phyloP scores from a whole-genome alignment of 2,329 filamentous ascomycete species.

The Penicillium thymicola region DNA sequence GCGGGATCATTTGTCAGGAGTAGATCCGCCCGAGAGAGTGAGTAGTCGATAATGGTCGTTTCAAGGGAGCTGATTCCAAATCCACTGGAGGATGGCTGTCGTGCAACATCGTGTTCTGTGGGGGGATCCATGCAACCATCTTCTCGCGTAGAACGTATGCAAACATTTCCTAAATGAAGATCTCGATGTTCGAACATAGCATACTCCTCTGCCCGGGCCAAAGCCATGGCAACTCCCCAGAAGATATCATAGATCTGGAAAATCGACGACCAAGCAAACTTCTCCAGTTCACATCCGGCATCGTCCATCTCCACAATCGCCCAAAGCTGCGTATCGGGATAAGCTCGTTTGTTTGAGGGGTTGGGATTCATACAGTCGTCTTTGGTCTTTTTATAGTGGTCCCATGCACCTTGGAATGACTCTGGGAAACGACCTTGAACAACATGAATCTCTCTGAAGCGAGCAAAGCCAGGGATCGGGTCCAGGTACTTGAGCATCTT shows the following conservation, averaged over 20 bases:
- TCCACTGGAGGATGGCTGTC: slow-evolving; percentile 36
- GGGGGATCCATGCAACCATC: slow-evolving; percentile 34
- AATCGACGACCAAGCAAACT: slow-evolving; percentile 40
- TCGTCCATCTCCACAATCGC: slow-evolving; percentile 65
- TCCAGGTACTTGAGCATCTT: slow-evolving; percentile 57
- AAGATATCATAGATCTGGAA: slow-evolving; percentile 62
- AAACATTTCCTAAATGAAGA: slow-evolving; percentile 65
- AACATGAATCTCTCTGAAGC: slow-evolving; percentile 58
- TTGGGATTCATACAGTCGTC: slow-evolving; percentile 55
- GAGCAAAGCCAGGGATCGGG: slow-evolving; percentile 60
- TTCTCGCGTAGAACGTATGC: slow-evolving; percentile 45
- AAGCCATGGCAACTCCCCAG: slow-evolving; percentile 61
- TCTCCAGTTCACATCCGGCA: slow-evolving; percentile 58
- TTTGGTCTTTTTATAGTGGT: slow-evolving; percentile 39
- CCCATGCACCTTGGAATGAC: slow-evolving; percentile 49
- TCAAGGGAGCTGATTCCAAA: slow-evolving; percentile 56
- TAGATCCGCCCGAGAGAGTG: slow-evolving; percentile 60
- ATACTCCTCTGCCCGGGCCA: slow-evolving; percentile 60
- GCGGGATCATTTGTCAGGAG: slow-evolving; percentile 22
- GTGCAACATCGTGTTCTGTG: slow-evolving; percentile 29
- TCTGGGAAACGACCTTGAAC: slow-evolving; percentile 55
- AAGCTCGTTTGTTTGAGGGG: slow-evolving; percentile 52
- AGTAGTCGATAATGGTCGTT: slow-evolving; percentile 67
- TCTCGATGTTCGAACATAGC: slow-evolving; percentile 64
- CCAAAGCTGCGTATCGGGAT: slow-evolving; percentile 58